Evolutionary conservation across 768 basidiomycete species (phyloP).

Genomic region (Xerocomellus amylosporus): DNA sequence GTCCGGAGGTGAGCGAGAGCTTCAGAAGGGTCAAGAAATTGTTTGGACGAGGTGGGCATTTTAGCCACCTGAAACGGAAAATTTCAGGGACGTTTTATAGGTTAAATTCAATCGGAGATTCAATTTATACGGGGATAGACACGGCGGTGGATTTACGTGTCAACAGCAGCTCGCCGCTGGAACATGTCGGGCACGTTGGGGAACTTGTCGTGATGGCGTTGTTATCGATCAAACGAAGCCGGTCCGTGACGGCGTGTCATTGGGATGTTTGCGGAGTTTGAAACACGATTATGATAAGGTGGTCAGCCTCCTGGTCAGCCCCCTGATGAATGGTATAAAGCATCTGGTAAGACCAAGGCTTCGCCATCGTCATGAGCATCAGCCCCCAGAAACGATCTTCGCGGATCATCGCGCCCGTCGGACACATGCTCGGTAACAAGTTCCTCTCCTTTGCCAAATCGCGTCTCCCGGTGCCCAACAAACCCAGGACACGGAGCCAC

Average conservation of each 20-base stretch:
- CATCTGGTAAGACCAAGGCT: no score
- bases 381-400: slow-evolving; percentile 10
- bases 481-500: slow-evolving; percentile 11
- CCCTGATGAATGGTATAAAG: background rate
- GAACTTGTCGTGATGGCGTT: no score
- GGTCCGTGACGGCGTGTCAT: no score
- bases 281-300: background rate
- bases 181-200: no score
- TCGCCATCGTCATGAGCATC: slow-evolving; percentile 3
- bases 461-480: slow-evolving; percentile 21
- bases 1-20: slow-evolving; percentile 75
- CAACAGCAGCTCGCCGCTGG: no score
- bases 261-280: background rate
- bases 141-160: background rate
- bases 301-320: background rate
- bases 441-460: slow-evolving; percentile 22
- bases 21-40: slow-evolving; percentile 61
- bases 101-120: slow-evolving; percentile 11
- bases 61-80: slow-evolving; percentile 26
- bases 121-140: background rate
- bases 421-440: slow-evolving; percentile 18
- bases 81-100: background rate
- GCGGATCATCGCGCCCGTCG: slow-evolving; percentile 1
- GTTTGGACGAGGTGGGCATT: slow-evolving; percentile 32
- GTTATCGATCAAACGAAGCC: no score